Evolutionary conservation across 345 rosid species (phyloP).

Genomic region (Durio zibethinus): DNA sequence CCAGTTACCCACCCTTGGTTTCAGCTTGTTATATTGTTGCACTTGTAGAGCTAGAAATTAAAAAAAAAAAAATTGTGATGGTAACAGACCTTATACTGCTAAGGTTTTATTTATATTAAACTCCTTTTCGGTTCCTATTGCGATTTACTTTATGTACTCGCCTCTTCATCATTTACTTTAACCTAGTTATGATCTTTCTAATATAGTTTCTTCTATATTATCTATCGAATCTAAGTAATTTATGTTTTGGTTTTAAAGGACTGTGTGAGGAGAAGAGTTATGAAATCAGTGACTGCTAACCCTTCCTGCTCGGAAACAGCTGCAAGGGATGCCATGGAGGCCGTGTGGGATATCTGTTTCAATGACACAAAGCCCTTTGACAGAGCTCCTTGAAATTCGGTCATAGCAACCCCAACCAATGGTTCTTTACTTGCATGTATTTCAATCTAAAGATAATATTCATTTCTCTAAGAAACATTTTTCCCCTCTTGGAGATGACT

Average conservation of each 20-base stretch:
- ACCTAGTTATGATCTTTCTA: neutral
- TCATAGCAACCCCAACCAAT: neutral
- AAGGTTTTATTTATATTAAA: neutral
- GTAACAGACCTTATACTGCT: neutral
- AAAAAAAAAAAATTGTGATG: neutral
- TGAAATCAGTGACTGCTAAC: conserved; percentile 64
- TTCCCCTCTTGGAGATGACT: neutral
- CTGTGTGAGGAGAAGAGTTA: conserved; percentile 82
- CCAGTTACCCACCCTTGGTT: neutral
- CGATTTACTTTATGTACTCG: neutral
- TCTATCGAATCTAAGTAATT: neutral
- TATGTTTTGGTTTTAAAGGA: conserved; percentile 44
- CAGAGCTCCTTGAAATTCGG: conserved; percentile 69
- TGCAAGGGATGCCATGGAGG: conserved; percentile 84
- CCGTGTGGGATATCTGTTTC: conserved; percentile 92
- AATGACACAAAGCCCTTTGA: conserved; percentile 92
- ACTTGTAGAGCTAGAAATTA: neutral
- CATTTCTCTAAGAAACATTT: neutral
- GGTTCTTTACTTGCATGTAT: neutral
- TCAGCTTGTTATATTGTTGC: neutral
- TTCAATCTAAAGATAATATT: neutral
- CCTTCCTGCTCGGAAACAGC: conserved; percentile 81
- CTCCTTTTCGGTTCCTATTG: too few relatives aligned
- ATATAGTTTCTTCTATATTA: neutral
- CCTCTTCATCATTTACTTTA: neutral